These are phyloP conservation scores for Pigoraptor vietnamica DNA, from an alignment of 78 protist genomes.

Conservation along the genomic window DNA sequence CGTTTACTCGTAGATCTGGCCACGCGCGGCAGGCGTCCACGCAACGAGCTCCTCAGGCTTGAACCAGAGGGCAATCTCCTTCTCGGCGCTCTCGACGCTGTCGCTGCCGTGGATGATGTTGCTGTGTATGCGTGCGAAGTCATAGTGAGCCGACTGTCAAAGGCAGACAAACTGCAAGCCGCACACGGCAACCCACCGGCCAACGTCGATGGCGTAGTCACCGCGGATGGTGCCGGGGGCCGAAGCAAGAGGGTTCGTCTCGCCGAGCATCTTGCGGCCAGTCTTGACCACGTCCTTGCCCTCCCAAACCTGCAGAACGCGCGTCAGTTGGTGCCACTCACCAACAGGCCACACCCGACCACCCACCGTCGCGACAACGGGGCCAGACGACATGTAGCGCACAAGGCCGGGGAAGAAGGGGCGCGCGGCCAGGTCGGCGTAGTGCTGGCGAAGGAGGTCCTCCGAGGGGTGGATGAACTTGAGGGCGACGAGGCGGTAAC, in stretches of 20 bases:
- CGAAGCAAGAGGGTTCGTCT: slow-evolving; percentile 71
- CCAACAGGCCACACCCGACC: background rate
- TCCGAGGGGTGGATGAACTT: slow-evolving; percentile 24
- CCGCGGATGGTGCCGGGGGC: slow-evolving; percentile 84
- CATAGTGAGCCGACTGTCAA: too few relatives aligned
- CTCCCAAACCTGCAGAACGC: slow-evolving; percentile 43
- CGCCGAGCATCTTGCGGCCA: slow-evolving; percentile 72
- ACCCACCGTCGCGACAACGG: slow-evolving; percentile 28
- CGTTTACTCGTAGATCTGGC: slow-evolving; percentile 32
- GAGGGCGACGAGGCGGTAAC: slow-evolving; percentile 70
- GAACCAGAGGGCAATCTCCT: slow-evolving; percentile 83
- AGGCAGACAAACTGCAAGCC: too few relatives aligned
- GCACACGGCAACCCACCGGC: background rate
- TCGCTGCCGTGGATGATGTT: slow-evolving; percentile 82
- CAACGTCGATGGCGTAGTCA: slow-evolving; percentile 44
- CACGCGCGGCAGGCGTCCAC: background rate
- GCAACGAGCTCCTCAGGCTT: slow-evolving; percentile 22
- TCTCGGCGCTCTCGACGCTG: slow-evolving; percentile 62
- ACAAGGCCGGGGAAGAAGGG: slow-evolving; percentile 70
- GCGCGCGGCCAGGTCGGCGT: slow-evolving; percentile 51
- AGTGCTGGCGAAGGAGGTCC: slow-evolving; percentile 47
- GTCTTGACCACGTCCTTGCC: slow-evolving; percentile 45
- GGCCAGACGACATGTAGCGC: slow-evolving; percentile 44
- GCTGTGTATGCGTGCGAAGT: slow-evolving; percentile 18
- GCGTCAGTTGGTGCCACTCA: background rate